These are phyloP conservation scores for Skeletonema potamos DNA, from an alignment of 108 stramenopile species.

Conservation along the genomic window DNA sequence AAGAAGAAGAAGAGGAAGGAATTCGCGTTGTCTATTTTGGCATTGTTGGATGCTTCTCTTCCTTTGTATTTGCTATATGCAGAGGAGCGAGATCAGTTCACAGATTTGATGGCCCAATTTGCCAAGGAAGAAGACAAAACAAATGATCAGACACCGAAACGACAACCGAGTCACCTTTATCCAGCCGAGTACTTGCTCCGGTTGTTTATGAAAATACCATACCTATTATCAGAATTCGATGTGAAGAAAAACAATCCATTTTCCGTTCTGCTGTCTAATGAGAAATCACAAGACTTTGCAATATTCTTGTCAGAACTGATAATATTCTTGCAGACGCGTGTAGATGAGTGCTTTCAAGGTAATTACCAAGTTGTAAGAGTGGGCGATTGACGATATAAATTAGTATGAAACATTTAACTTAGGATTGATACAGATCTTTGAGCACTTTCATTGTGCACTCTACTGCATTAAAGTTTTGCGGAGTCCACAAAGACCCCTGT, in stretches of 20 bases:
- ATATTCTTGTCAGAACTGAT: constrained; percentile 31
- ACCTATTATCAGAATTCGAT: constrained; percentile 21
- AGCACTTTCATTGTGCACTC: constrained; percentile 35
- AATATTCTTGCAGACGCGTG: constrained; percentile 37
- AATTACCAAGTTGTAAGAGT: constrained; percentile 15
- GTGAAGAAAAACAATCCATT: background rate
- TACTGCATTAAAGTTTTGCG: constrained; percentile 60
- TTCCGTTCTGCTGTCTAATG: constrained; percentile 10
- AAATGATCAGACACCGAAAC: background rate
- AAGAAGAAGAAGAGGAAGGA: constrained; percentile 42
- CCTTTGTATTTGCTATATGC: constrained; percentile 46
- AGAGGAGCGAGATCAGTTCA: constrained; percentile 41
- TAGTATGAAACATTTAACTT: background rate
- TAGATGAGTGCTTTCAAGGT: constrained; percentile 28
- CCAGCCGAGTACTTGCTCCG: constrained; percentile 43
- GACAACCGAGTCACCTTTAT: constrained; percentile 39
- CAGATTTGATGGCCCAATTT: constrained; percentile 3
- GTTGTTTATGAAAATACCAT: constrained; percentile 44
- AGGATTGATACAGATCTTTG: background rate
- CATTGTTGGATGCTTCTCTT: constrained; percentile 39
- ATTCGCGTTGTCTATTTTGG: constrained; percentile 30
- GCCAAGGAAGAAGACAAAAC: background rate
- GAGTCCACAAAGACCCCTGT: constrained; percentile 80
- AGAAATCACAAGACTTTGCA: constrained; percentile 17
- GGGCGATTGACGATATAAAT: background rate